Evolutionary conservation across 768 basidiomycete species (phyloP).

Genomic region (Auricularia sp.): DNA sequence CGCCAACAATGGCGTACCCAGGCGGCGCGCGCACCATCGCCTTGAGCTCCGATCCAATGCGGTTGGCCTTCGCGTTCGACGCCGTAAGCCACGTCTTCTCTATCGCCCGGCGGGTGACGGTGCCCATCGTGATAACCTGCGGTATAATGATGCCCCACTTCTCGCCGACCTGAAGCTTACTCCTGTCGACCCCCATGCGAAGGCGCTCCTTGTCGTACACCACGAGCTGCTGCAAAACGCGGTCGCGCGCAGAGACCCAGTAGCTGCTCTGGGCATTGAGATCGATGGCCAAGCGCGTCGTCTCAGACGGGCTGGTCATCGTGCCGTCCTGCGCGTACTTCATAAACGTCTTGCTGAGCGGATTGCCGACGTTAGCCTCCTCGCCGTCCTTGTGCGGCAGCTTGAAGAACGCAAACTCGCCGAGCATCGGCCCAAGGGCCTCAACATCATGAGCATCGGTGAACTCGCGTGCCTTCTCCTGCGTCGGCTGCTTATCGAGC

Average conservation of each 20-base stretch:
- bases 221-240: conserved; percentile 87
- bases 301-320: conserved; percentile 68
- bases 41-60: conserved; percentile 96
- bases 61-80: conserved; percentile 93
- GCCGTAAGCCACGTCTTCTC: conserved; percentile 98
- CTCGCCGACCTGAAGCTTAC: conserved; percentile 20
- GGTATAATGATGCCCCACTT: conserved; percentile 91
- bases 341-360: conserved; percentile 82
- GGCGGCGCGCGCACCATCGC: conserved; percentile 93
- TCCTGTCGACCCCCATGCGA: conserved; percentile 41
- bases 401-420: conserved; percentile 68
- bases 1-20: conserved; percentile 91
- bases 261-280: conserved; percentile 94
- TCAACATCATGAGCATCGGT: conserved; percentile 46
- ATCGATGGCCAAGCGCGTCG: conserved; percentile 76
- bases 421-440: conserved; percentile 37
- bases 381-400: conserved; percentile 96
- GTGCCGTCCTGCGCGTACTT: conserved; percentile 82
- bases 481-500: not conserved
- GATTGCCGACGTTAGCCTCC: conserved; percentile 88
- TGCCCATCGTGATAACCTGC: conserved; percentile 97
- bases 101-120: conserved; percentile 92
- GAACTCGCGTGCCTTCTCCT: conserved; percentile 39
- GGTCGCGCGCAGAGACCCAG: conserved; percentile 91
- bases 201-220: conserved; percentile 58